Base-by-base conservation (phyloP, 176 grass and related monocot genomes). In the Zoysia japonica region DNA sequence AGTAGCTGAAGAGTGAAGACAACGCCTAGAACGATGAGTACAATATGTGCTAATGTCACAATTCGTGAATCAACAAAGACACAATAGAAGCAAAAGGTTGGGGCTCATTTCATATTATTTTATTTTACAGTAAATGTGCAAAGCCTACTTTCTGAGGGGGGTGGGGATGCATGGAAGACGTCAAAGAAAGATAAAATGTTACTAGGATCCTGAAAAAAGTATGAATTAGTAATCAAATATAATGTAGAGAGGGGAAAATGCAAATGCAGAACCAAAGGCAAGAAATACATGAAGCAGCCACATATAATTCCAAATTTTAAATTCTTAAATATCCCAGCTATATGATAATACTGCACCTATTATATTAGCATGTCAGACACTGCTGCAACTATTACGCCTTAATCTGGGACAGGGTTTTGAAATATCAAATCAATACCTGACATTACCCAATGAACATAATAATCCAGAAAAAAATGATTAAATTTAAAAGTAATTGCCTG, bases 401-500 rank as follows among this genome's bases (percentile, higher is more conserved):
- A 70, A 61, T 13, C 11, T 61, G 4, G 7, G 7, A 59, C 1
- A 44, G 36, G 71, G 20, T 59, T 10, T 77, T 79, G 16, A 51
- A 44, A 37, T 73, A 75, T n/a, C 15, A 20, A 80, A 43, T 50
- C 38, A 53, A 36, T 38, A 35, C 6, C n/a, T 70, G 2, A 44
- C 5, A 64, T 1, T 7, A 64, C 19, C 2, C 39, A 73, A 17
- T 61, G 41, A 8, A 36, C 20, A 36, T 12, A 43, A 70, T 44
- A 65, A 57, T 71, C 11, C 39, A 48, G 35, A 56, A 51, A 57
- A 84, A 70, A 65, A 14, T 39, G 43, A 7, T 59, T 11, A 1
- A 65, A 79, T 85, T 55, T 57, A 72, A 48, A 74, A 5, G 11
- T 49, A 49, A 84, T 51, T 57, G 40, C 49, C 43, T 87, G 36